These are phyloP conservation scores for Ophiobolus disseminans DNA, from an alignment of 2,329 filamentous ascomycete species.

Conservation along the genomic window DNA sequence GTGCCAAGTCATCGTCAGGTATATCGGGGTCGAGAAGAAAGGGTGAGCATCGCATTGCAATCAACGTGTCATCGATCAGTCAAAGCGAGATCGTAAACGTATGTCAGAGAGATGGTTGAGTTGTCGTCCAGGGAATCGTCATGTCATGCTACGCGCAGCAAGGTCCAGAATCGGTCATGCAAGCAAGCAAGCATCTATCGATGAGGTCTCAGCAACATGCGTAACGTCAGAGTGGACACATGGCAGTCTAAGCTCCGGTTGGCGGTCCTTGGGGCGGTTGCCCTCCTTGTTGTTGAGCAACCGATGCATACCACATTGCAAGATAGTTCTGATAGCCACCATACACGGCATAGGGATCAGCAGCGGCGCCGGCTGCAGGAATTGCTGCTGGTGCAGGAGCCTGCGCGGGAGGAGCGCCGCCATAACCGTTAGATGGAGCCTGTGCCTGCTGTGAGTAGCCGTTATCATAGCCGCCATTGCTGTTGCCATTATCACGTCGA, in stretches of 20 bases:
- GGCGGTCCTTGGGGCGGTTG: constrained; percentile 42
- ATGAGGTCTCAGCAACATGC: constrained; percentile 44
- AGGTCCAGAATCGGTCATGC: constrained; percentile 43
- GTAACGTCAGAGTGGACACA: constrained; percentile 44
- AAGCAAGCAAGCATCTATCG: constrained; percentile 48
- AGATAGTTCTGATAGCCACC: constrained; percentile 84
- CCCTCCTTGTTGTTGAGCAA: constrained; percentile 57
- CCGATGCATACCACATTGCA: constrained; percentile 79
- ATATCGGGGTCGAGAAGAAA: constrained; percentile 7
- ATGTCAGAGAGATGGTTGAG: constrained; percentile 32
- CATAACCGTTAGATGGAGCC: constrained; percentile 44
- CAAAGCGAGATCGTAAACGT: constrained; percentile 23
- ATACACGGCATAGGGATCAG: constrained; percentile 73
- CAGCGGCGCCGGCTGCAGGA: constrained; percentile 50
- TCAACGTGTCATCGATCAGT: constrained; percentile 27
- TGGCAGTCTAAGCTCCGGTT: constrained; percentile 43
- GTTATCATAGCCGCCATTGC: constrained; percentile 44
- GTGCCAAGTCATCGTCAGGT: not conserved
- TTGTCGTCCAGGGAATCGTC: constrained; percentile 19
- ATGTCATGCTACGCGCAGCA: constrained; percentile 37
- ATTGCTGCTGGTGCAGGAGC: constrained; percentile 39
- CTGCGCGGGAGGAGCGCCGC: constrained; percentile 32
- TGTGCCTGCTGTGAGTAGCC: constrained; percentile 57
- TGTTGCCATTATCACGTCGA: constrained; percentile 46
- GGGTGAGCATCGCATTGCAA: constrained; percentile 22